Percentiles rank a stretch among this genome's conserved stretches.
Conservation (phyloP, 192 early-diverging fungal genomes). For the Linnemannia exigua region DNA sequence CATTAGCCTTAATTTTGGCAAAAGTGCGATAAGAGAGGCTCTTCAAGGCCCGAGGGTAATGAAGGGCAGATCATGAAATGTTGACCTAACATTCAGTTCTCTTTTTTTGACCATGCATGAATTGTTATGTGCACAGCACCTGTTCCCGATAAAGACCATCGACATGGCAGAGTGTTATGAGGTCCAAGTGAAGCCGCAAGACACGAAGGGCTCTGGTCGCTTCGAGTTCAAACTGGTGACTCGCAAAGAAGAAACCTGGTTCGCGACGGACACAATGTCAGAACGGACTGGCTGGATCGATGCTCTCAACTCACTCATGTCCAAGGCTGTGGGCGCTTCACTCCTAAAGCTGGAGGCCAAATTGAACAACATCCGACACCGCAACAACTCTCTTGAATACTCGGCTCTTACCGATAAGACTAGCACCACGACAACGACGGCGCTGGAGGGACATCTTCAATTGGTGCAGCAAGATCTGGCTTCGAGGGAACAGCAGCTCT, state of each 20-base stretch:
- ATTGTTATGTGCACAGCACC: constrained; percentile 32
- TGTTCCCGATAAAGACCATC: constrained; percentile 60
- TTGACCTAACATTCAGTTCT: not conserved
- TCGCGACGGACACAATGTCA: constrained; percentile 62
- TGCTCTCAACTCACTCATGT: constrained; percentile 64
- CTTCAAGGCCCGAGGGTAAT: too few species aligned
- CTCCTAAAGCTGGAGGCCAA: constrained; percentile 60
- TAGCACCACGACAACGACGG: not conserved
- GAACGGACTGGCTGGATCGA: constrained; percentile 65
- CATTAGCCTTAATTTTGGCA: not conserved
- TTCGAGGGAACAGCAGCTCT: constrained; percentile 33
- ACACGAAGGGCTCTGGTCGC: constrained; percentile 57
- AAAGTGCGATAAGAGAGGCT: not conserved
- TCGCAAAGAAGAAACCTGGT: constrained; percentile 60
- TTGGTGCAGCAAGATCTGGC: constrained; percentile 45
- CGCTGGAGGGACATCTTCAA: constrained; percentile 33
- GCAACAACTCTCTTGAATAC: constrained; percentile 50
- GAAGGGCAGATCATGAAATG: not conserved
- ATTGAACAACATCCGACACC: constrained; percentile 44
- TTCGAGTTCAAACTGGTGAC: constrained; percentile 64
- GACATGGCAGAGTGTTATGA: constrained; percentile 66
- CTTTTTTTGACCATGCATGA: not conserved
- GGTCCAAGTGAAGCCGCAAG: constrained; percentile 59
- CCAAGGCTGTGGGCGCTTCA: constrained; percentile 59
- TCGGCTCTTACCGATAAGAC: not conserved